These are phyloP conservation scores for Nicotiana noctiflora DNA, from an alignment of 257 asterid genomes.

Conservation along the genomic window DNA sequence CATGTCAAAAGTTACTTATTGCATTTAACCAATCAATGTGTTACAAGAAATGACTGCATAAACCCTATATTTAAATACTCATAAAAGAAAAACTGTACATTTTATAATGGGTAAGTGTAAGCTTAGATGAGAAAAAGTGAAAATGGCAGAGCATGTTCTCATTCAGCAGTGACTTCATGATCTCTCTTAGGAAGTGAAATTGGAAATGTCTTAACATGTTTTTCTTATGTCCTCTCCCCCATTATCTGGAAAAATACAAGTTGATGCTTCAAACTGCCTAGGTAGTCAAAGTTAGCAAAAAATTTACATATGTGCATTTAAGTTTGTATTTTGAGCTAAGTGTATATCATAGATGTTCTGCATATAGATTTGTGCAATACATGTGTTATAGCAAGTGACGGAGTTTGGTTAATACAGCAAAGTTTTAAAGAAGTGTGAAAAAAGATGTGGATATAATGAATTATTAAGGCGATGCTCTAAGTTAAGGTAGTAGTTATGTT, in stretches of 20 bases:
- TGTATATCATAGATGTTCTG: background rate
- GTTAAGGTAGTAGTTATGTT: background rate
- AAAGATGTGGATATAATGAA: background rate
- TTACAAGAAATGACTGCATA: background rate
- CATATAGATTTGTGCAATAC: background rate
- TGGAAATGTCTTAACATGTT: background rate
- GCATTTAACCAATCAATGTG: background rate
- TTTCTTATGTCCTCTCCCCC: background rate
- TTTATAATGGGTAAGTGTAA: background rate
- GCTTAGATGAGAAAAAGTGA: background rate
- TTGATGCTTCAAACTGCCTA: background rate
- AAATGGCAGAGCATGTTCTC: constrained; percentile 1
- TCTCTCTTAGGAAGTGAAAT: background rate
- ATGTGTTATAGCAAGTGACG: background rate
- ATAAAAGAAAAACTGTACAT: background rate
- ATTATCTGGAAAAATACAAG: background rate
- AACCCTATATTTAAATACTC: background rate
- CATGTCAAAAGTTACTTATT: background rate
- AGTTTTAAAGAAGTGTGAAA: background rate
- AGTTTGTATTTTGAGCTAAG: background rate
- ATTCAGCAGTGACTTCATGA: background rate
- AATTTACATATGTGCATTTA: background rate
- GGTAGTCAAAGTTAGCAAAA: background rate
- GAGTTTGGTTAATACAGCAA: no score
- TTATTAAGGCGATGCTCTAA: background rate